Conservation (phyloP, 2,329 filamentous ascomycete species). For the Chlorencoelia australis region DNA sequence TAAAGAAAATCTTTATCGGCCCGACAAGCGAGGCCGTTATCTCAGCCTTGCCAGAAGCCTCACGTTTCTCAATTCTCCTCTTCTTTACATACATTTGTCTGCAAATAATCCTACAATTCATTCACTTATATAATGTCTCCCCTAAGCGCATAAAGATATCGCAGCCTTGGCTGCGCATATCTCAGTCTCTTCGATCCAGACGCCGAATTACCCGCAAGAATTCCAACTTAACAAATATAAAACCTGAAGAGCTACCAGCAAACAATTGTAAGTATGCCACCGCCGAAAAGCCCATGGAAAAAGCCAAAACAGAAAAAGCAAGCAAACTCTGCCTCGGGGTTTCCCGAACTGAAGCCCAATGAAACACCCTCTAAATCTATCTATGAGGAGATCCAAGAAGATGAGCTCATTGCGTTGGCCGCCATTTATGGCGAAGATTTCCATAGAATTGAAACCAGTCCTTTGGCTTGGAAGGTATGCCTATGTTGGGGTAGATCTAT, state of each 20-base stretch:
- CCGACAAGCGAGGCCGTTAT: neutral
- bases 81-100: no score
- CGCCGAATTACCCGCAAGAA: constrained; percentile 3
- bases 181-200: constrained; percentile 9
- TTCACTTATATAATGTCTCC: constrained; percentile 16
- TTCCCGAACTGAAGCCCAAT: constrained; percentile 18
- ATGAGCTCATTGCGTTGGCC: constrained; percentile 76
- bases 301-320: constrained; percentile 29
- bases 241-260: constrained; percentile 6
- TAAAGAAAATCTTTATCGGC: neutral
- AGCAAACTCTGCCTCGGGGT: constrained; percentile 10
- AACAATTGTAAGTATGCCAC: constrained; percentile 23
- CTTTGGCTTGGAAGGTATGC: constrained; percentile 73
- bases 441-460: constrained; percentile 57
- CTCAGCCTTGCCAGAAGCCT: neutral
- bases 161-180: constrained; percentile 24
- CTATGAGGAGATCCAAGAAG: constrained; percentile 76
- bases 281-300: constrained; percentile 26
- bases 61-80: neutral
- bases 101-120: no score
- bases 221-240: neutral
- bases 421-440: constrained; percentile 91
- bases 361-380: constrained; percentile 37
- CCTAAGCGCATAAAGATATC: constrained; percentile 20
- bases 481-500: neutral